phyloP scores from a whole-genome alignment of 495 filamentous ascomycete genomes.

The Penicillium simplicissimum region DNA sequence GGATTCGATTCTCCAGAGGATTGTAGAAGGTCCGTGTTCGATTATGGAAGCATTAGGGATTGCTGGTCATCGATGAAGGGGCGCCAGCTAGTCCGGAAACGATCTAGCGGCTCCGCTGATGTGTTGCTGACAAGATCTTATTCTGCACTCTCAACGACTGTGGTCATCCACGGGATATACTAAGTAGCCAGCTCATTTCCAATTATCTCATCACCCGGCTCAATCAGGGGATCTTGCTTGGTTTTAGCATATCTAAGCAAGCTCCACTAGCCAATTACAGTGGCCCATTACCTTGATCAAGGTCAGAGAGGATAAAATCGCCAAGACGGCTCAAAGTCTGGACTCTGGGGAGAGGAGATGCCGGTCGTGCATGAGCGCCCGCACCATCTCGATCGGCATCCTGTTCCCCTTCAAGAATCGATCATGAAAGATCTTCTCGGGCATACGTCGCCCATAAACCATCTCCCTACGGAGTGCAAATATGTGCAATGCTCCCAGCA shows the following conservation, averaged over 20 bases:
- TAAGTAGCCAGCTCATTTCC: background rate
- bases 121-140: slow-evolving; percentile 13
- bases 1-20: slow-evolving; percentile 7
- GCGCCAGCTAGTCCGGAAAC: background rate
- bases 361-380: slow-evolving; percentile 38
- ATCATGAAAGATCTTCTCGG: slow-evolving; percentile 54
- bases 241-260: background rate
- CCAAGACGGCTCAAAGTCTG: slow-evolving; percentile 17
- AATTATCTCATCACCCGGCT: background rate
- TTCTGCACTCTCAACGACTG: background rate
- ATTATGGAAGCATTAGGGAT: slow-evolving; percentile 28
- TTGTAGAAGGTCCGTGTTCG: slow-evolving; percentile 13
- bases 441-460: slow-evolving; percentile 25
- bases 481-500: slow-evolving; percentile 53
- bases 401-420: slow-evolving; percentile 41
- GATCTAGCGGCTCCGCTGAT: slow-evolving; percentile 9
- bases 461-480: slow-evolving; percentile 42
- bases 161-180: background rate
- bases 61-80: slow-evolving; percentile 12
- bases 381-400: slow-evolving; percentile 55
- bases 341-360: slow-evolving; percentile 8
- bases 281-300: background rate
- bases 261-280: background rate
- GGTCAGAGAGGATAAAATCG: slow-evolving; percentile 16
- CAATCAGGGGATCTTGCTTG: background rate